Evolutionary conservation across 1,139 yeast genomes (phyloP).

Genomic region (Protomyces inouyei): DNA sequence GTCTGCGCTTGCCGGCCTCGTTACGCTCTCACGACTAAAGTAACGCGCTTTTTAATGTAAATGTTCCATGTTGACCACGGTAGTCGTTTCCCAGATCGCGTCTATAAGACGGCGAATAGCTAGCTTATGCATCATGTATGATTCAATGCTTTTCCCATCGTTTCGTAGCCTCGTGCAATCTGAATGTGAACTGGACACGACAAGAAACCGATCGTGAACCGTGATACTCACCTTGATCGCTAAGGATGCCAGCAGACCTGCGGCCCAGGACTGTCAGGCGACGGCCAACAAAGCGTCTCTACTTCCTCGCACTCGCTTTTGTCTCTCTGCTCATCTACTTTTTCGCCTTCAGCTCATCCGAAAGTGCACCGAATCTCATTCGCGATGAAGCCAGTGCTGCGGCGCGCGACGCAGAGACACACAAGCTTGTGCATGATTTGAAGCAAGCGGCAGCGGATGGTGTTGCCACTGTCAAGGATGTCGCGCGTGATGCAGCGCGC

Average conservation of each 20-base stretch:
- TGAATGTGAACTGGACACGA: not conserved
- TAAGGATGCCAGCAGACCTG: slow-evolving; percentile 10
- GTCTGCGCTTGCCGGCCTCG: not conserved
- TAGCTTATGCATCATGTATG: not conserved
- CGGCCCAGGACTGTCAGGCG: slow-evolving; percentile 11
- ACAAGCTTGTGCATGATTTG: slow-evolving; percentile 18
- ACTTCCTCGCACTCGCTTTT: not conserved
- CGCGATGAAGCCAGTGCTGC: not conserved
- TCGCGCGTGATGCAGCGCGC: slow-evolving; percentile 1
- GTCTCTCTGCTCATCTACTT: slow-evolving; percentile 2
- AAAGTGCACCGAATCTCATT: not conserved
- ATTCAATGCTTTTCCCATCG: not conserved
- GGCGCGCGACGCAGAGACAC: slow-evolving; percentile 11
- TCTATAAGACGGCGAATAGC: not conserved
- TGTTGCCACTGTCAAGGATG: not conserved
- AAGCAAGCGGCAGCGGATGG: slow-evolving; percentile 1
- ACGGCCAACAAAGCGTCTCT: not conserved
- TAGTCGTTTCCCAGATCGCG: not conserved
- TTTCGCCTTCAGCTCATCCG: not conserved
- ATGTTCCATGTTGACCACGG: not conserved
- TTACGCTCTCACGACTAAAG: not conserved
- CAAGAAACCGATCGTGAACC: not conserved
- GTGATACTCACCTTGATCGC: not conserved
- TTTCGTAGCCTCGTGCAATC: not conserved
- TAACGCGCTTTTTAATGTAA: not conserved